These are phyloP conservation scores for Metschnikowia koreensis DNA, from an alignment of 805 yeast genomes.

Conservation along the genomic window DNA sequence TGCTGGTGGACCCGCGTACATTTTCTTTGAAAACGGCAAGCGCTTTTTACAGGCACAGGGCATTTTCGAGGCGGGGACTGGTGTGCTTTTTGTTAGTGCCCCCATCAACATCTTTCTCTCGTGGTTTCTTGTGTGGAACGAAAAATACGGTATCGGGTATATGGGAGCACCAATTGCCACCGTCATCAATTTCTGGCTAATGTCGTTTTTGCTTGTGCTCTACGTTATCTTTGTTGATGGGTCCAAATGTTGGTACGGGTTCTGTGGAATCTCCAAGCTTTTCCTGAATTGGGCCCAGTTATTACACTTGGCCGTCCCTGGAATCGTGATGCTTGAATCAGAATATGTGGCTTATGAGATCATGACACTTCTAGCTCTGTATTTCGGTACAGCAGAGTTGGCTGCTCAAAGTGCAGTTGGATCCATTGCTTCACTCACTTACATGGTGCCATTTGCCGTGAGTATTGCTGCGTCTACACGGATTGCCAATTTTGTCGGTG, in stretches of 20 bases:
- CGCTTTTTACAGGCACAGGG: constrained; percentile 47
- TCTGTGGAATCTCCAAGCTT: constrained; percentile 35
- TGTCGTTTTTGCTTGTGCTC: constrained; percentile 34
- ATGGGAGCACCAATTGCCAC: constrained; percentile 46
- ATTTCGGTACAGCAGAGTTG: constrained; percentile 47
- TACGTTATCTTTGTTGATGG: constrained; percentile 54
- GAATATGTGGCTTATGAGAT: constrained; percentile 48
- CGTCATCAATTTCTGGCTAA: constrained; percentile 42
- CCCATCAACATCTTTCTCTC: constrained; percentile 41
- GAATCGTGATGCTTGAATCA: constrained; percentile 45
- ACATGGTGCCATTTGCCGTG: constrained; percentile 47
- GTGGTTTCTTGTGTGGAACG: constrained; percentile 44
- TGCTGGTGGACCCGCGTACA: constrained; percentile 43
- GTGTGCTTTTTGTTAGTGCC: constrained; percentile 40
- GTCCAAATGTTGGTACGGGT: constrained; percentile 67
- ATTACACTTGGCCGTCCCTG: constrained; percentile 42
- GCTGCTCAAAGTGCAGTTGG: constrained; percentile 55
- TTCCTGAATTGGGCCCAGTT: constrained; percentile 37
- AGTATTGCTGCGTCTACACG: constrained; percentile 45
- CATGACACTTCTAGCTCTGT: constrained; percentile 45
- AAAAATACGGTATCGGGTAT: constrained; percentile 39
- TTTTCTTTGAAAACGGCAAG: constrained; percentile 41
- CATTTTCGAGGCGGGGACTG: constrained; percentile 47
- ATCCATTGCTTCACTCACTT: constrained; percentile 43
- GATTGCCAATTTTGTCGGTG: constrained; percentile 46